Percentiles rank a stretch among this genome's conserved stretches.
Conservation (phyloP, 2,329 filamentous ascomycete genomes). For the Elsinoe necatrix region DNA sequence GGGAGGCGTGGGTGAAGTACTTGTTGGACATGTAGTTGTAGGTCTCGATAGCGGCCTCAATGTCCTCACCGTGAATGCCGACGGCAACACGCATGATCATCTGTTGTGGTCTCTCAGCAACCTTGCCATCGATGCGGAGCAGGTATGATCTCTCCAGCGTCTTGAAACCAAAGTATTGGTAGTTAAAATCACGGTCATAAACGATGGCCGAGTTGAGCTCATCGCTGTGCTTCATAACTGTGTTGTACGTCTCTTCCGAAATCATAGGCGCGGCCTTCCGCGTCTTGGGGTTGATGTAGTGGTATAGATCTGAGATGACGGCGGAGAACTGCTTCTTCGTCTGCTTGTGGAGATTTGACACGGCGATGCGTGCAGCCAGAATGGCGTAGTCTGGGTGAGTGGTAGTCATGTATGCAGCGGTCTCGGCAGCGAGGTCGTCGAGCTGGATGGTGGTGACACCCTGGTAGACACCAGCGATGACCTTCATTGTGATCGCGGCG, state of each 20-base stretch:
- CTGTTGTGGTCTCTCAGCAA: constrained; percentile 94
- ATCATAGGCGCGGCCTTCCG: constrained; percentile 83
- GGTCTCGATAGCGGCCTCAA: constrained; percentile 91
- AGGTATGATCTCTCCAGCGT: constrained; percentile 96
- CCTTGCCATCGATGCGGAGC: constrained; percentile 88
- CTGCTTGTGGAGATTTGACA: constrained; percentile 99
- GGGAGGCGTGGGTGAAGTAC: constrained; percentile 96
- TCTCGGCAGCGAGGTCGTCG: constrained; percentile 95
- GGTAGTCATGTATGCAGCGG: constrained; percentile 98
- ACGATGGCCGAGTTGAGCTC: constrained; percentile 98
- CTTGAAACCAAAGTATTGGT: constrained; percentile 99
- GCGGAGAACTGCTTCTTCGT: constrained; percentile 99
- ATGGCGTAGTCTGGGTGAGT: constrained; percentile 99
- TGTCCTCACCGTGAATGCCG: constrained; percentile 89
- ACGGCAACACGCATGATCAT: constrained; percentile 99
- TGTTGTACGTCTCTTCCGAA: constrained; percentile 79
- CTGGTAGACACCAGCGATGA: constrained; percentile 98
- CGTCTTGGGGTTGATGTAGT: constrained; percentile 96
- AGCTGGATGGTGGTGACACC: constrained; percentile 94
- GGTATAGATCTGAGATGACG: constrained; percentile 84
- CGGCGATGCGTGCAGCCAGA: constrained; percentile 93
- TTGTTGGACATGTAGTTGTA: constrained; percentile 99
- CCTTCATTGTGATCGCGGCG: constrained; percentile 96
- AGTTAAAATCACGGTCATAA: constrained; percentile 99
- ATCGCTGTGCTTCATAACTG: constrained; percentile 89